Percentiles rank a stretch among this genome's conserved stretches.
phyloP scores from a whole-genome alignment of 352 stramenopile genomes.

The Phytopythium litorale region DNA sequence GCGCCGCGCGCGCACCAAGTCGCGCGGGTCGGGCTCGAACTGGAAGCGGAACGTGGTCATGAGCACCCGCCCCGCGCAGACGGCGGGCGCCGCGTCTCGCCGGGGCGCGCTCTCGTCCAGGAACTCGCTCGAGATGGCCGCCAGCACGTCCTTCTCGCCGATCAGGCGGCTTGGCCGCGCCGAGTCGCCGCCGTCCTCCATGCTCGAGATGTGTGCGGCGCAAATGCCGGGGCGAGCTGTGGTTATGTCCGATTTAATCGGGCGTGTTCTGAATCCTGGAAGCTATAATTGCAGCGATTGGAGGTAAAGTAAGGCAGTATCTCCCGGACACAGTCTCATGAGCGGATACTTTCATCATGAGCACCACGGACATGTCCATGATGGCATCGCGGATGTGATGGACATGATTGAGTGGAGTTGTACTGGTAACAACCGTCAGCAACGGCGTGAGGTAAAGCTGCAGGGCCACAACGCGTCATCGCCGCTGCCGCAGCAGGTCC shows the following conservation, averaged over 20 bases:
- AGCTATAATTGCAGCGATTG: neutral
- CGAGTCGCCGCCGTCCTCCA: slow-evolving; percentile 24
- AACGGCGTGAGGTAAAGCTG: neutral
- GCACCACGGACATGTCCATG: too few species aligned
- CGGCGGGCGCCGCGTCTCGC: slow-evolving; percentile 54
- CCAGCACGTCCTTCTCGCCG: slow-evolving; percentile 73
- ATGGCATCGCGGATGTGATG: too few species aligned
- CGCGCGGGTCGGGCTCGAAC: slow-evolving; percentile 63
- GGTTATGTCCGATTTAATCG: neutral
- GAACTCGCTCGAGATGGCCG: slow-evolving; percentile 71
- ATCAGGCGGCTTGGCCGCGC: slow-evolving; percentile 38
- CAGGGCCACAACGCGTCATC: slow-evolving; percentile 4
- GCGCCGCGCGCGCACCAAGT: slow-evolving; percentile 41
- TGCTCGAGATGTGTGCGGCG: slow-evolving; percentile 5
- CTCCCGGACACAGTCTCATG: too few species aligned
- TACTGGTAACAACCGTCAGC: neutral
- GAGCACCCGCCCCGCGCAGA: slow-evolving; percentile 67
- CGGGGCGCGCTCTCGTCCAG: slow-evolving; percentile 52
- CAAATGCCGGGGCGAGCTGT: neutral
- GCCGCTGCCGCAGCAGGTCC: slow-evolving; percentile 21
- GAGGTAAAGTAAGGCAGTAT: too few species aligned
- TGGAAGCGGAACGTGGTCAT: slow-evolving; percentile 87
- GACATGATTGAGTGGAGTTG: too few species aligned
- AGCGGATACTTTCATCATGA: too few species aligned
- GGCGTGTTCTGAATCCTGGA: neutral